Evolutionary conservation across 2,329 filamentous ascomycete genomes (phyloP).

Genomic region (Akanthomyces uredinophilus): DNA sequence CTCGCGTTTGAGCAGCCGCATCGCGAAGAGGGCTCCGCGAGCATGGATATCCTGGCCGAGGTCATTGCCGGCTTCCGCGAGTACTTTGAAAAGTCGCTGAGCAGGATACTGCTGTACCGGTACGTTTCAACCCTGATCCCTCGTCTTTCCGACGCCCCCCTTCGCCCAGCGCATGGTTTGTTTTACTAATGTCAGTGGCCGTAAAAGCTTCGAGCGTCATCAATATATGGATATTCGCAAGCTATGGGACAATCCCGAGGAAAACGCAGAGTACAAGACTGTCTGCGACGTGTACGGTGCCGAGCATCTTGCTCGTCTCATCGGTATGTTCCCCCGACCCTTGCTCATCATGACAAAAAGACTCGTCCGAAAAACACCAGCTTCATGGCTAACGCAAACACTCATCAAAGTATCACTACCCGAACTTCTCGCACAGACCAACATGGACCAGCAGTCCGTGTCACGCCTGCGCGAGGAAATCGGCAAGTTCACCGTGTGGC

Average conservation of each 20-base stretch:
- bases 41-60: slow-evolving; percentile 84
- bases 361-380: not conserved
- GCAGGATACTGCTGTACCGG: slow-evolving; percentile 82
- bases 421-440: slow-evolving; percentile 92
- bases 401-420: slow-evolving; percentile 68
- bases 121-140: slow-evolving; percentile 28
- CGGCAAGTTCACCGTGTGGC: slow-evolving; percentile 78
- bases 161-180: too few relatives aligned
- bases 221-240: slow-evolving; percentile 79
- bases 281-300: slow-evolving; percentile 83
- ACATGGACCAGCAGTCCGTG: slow-evolving; percentile 92
- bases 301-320: slow-evolving; percentile 82
- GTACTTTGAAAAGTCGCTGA: slow-evolving; percentile 89
- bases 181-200: slow-evolving; percentile 15
- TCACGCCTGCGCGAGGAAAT: slow-evolving; percentile 85
- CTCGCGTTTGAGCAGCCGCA: slow-evolving; percentile 62
- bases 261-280: slow-evolving; percentile 63
- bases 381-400: slow-evolving; percentile 3
- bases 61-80: slow-evolving; percentile 79
- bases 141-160: not conserved
- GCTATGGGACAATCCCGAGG: slow-evolving; percentile 57
- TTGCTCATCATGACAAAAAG: not conserved
- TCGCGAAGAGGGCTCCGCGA: slow-evolving; percentile 60
- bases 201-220: slow-evolving; percentile 74
- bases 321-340: slow-evolving; percentile 56